Conservation (phyloP, 2,329 filamentous ascomycete genomes). For the Ophiognomonia clavigignenti-juglandacearum region DNA sequence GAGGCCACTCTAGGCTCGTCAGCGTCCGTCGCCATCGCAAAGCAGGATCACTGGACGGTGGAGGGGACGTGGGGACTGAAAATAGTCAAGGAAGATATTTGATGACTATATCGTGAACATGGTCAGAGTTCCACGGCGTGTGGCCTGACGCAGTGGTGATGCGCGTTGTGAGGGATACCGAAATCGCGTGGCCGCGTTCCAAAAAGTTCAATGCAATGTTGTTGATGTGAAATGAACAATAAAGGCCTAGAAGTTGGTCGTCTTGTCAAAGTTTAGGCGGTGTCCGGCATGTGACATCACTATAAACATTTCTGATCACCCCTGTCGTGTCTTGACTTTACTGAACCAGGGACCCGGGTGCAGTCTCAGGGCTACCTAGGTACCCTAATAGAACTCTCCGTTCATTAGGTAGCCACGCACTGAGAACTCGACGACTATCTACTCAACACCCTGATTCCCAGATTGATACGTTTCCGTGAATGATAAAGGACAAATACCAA, state of each 20-base stretch:
- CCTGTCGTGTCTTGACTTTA: no score
- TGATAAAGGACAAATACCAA: no score
- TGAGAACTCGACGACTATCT: no score
- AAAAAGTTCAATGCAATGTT: no score
- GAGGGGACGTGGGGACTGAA: background rate
- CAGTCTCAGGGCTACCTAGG: no score
- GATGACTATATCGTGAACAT: background rate
- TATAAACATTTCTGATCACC: background rate
- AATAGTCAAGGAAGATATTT: background rate
- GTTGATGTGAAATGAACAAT: no score
- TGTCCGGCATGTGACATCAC: constrained; percentile 16
- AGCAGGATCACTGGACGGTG: background rate
- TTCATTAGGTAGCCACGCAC: no score
- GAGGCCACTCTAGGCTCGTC: constrained; percentile 16
- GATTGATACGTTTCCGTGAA: no score
- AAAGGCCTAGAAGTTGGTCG: no score
- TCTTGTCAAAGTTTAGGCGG: background rate
- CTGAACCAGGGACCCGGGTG: no score
- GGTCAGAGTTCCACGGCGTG: background rate
- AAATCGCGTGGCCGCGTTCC: background rate
- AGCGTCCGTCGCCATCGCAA: constrained; percentile 21
- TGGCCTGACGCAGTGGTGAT: background rate
- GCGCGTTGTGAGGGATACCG: background rate
- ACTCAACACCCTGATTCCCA: no score
- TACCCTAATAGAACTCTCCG: no score